A percentile compares a stretch with the other conserved stretches of the same genome.
These are phyloP conservation scores for Penicillium odoratum DNA, from an alignment of 495 filamentous ascomycete genomes.

Conservation along the genomic window DNA sequence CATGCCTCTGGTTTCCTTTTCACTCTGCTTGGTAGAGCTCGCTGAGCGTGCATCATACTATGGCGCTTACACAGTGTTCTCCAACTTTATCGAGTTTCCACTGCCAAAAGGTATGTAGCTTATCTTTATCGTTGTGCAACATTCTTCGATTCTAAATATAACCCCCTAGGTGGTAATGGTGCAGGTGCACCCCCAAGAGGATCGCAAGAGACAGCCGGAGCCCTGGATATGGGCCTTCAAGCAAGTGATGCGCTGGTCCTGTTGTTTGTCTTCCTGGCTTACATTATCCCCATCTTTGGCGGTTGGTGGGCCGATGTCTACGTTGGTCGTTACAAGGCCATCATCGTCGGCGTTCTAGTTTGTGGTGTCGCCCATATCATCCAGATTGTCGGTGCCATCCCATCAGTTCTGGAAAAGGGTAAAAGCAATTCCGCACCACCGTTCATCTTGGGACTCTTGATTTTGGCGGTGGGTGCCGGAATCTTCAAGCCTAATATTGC, in stretches of 20 bases:
- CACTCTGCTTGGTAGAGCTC: slow-evolving; percentile 60
- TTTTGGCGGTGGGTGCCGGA: slow-evolving; percentile 37
- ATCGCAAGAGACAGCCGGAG: slow-evolving; percentile 56
- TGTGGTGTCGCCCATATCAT: slow-evolving; percentile 67
- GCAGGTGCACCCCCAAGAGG: slow-evolving; percentile 58
- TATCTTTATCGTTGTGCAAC: not conserved
- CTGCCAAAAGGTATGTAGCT: slow-evolving; percentile 39
- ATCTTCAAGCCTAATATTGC: slow-evolving; percentile 45
- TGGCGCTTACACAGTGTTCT: slow-evolving; percentile 55
- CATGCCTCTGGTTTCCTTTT: slow-evolving; percentile 47
- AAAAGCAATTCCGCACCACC: slow-evolving; percentile 47
- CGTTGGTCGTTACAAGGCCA: slow-evolving; percentile 53
- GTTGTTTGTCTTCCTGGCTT: slow-evolving; percentile 61
- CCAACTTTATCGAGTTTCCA: slow-evolving; percentile 58
- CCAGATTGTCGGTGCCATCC: slow-evolving; percentile 61
- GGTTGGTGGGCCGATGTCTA: slow-evolving; percentile 60
- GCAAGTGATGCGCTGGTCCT: slow-evolving; percentile 58
- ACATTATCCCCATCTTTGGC: slow-evolving; percentile 58
- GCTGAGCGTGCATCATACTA: slow-evolving; percentile 61
- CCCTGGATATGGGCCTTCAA: slow-evolving; percentile 57
- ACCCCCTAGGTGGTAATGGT: slow-evolving; percentile 54
- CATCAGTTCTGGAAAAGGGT: slow-evolving; percentile 56
- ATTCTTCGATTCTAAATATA: not conserved
- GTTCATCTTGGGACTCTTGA: slow-evolving; percentile 56
- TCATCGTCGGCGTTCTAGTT: slow-evolving; percentile 61